Conservation (phyloP, 2,329 filamentous ascomycete species). For the Rhexocercosporidium sp. region DNA sequence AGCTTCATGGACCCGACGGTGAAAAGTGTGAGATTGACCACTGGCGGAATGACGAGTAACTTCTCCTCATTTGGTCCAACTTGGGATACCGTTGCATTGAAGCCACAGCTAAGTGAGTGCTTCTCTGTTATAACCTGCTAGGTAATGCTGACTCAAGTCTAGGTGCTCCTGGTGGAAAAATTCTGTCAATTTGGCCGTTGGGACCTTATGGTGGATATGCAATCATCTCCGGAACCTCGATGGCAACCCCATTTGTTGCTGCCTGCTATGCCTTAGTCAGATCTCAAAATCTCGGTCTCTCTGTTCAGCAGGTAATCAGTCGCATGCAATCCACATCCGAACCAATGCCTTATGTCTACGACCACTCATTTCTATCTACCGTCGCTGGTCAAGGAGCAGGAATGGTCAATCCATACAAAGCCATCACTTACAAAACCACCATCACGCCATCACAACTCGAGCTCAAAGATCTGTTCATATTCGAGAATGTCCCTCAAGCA, state of each 20-base stretch:
- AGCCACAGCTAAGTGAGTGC: not conserved
- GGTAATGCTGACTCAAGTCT: not conserved
- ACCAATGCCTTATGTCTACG: slow-evolving; percentile 38
- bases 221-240: slow-evolving; percentile 46
- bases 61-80: not conserved
- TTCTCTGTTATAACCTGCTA: not conserved
- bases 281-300: slow-evolving; percentile 39
- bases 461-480: not conserved
- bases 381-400: slow-evolving; percentile 45
- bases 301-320: slow-evolving; percentile 38
- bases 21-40: not conserved
- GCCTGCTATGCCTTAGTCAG: slow-evolving; percentile 46
- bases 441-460: slow-evolving; percentile 21
- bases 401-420: slow-evolving; percentile 42
- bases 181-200: slow-evolving; percentile 45
- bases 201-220: slow-evolving; percentile 42
- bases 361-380: slow-evolving; percentile 39
- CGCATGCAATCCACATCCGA: slow-evolving; percentile 42
- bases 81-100: not conserved
- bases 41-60: not conserved
- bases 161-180: slow-evolving; percentile 43
- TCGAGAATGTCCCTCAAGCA: not conserved
- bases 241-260: slow-evolving; percentile 45
- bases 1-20: not conserved
- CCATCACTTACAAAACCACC: slow-evolving; percentile 35